Percentiles rank a stretch among this genome's conserved stretches.
These are phyloP conservation scores for Corniculantispora saksenae DNA, from an alignment of 2,329 filamentous ascomycete species.

Conservation along the genomic window DNA sequence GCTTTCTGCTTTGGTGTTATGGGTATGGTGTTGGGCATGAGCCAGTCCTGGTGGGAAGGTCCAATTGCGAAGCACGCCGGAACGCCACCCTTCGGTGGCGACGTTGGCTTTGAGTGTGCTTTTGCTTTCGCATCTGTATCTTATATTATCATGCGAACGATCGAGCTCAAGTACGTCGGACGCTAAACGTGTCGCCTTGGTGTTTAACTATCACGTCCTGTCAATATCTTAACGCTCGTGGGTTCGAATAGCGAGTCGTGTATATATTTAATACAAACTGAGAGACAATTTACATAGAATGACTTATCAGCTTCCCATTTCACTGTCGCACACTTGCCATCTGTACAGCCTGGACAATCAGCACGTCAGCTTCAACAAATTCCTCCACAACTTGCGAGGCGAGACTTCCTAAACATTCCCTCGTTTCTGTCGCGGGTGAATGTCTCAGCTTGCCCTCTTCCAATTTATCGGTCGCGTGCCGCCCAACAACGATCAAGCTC, in stretches of 20 bases:
- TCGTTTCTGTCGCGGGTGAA: constrained; percentile 24
- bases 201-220: neutral
- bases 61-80: constrained; percentile 65
- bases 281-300: neutral
- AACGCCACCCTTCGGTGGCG: constrained; percentile 42
- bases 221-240: no score
- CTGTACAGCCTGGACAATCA: constrained; percentile 28
- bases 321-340: neutral
- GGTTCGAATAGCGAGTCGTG: neutral
- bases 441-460: constrained; percentile 27
- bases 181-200: constrained; percentile 25
- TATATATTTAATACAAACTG: neutral
- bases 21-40: constrained; percentile 70
- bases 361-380: constrained; percentile 27
- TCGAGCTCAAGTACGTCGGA: constrained; percentile 43
- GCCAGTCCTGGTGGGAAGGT: constrained; percentile 68
- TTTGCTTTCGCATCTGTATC: constrained; percentile 58
- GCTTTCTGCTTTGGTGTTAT: constrained; percentile 66
- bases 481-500: constrained; percentile 28
- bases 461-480: constrained; percentile 21
- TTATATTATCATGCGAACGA: constrained; percentile 52
- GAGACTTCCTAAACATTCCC: constrained; percentile 27
- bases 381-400: constrained; percentile 27
- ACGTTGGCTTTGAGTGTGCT: constrained; percentile 59
- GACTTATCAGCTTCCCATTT: neutral